Evolutionary conservation across 148 eudicot genomes (phyloP).

Genomic region (Rhododendron kiyosumense): DNA sequence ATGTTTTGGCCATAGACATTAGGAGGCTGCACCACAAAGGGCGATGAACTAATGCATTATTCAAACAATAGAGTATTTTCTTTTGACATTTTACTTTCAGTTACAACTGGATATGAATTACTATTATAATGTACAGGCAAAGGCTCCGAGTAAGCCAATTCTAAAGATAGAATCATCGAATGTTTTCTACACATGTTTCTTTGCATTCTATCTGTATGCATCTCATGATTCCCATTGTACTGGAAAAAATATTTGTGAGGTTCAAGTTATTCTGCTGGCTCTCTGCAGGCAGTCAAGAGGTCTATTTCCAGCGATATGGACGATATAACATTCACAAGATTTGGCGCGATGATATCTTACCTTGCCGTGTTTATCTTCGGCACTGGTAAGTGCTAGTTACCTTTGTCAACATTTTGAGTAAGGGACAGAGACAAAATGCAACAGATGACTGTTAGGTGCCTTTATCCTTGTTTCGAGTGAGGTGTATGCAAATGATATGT

Average conservation of each 20-base stretch:
- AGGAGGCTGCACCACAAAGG: not conserved
- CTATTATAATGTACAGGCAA: not conserved
- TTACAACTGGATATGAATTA: not conserved
- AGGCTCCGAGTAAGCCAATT: not conserved
- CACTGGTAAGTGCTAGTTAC: constrained; percentile 60
- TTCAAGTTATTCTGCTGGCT: not conserved
- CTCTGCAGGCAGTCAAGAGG: constrained; percentile 66
- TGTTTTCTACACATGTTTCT: not conserved
- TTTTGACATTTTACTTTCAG: not conserved
- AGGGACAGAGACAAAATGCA: not conserved
- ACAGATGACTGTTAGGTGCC: not conserved
- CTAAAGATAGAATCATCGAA: not conserved
- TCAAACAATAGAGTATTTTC: not conserved
- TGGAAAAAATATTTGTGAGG: not conserved
- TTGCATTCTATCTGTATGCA: not conserved
- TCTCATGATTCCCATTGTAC: not conserved
- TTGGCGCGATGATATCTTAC: constrained; percentile 87
- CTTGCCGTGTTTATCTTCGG: constrained; percentile 85
- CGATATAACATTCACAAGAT: constrained; percentile 58
- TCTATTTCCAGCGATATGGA: constrained; percentile 67
- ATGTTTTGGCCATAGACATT: not conserved
- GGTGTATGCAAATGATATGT: not conserved
- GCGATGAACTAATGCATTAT: not conserved
- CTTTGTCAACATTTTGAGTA: not conserved
- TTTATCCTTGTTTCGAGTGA: not conserved